Base-by-base conservation (phyloP, 768 basidiomycete species). In the Pleurotus sapidus region DNA sequence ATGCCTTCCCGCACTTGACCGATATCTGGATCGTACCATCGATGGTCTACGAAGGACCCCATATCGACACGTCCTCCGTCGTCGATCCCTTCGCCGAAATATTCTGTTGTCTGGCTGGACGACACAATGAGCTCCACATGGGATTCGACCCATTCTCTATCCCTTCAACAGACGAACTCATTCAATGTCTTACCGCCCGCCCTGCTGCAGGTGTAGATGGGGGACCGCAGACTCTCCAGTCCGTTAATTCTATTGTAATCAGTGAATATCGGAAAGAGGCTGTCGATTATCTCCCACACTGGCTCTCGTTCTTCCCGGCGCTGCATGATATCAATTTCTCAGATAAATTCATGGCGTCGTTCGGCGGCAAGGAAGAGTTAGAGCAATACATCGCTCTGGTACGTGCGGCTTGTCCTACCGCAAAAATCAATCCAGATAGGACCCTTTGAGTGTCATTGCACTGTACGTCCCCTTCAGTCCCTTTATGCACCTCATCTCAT, bases 261-360 rank as follows among this genome's bases (percentile, higher is more conserved):
- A 54, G 23, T 30, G 51, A 54, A 42, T 54, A 39, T 24, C 51
- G 51, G 11, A 54, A 54, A 38, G 51, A 54, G 23, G 51, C 51
- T 20, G 51, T 42, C 38, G 51, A 54, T 25, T 39, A 54, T n/a
- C 24, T 54, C 8, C 51, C 51, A 3, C 51, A 37, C 12, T 54
- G 51, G 51, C 39, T 54, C 18, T 54, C 51, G 9, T 54, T 38
- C 51, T 54, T 54, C 39, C 51, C 51, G 23, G 51, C 51, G 4
- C 42, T 54, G 39, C 51, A 40, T n/a, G 51, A 42, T 40, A 42
- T 54, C 51, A 54, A 54, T n/a, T 30, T 54, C 17, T 54, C 51
- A 38, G 51, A 54, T 42, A 40, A 38, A 23, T 54, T 54, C 25
- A 23, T 54, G 17, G 51, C 51, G 15, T 54, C 51, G 4, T 54